Evolutionary conservation across 108 stramenopile genomes (phyloP), one percentile per base, ranked within the genome.

Genomic region (Conticribra guillardii): DNA sequence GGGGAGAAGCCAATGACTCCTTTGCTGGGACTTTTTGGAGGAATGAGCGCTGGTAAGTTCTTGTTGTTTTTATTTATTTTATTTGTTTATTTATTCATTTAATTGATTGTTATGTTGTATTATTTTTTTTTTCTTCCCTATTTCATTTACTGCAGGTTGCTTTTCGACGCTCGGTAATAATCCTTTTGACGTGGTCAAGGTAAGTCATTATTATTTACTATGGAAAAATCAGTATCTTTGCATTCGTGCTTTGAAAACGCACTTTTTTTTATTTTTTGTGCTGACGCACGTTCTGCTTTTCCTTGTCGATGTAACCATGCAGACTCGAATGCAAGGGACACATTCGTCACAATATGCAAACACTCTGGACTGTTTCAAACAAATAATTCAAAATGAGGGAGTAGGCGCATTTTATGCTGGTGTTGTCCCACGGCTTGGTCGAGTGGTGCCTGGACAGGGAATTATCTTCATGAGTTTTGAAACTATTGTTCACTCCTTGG

Each of bases 391-490:
- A 29, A 80, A 89, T 2, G 99, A 99, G 78, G 99, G 99, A 26
- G 21, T 90, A 8, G 74, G 69, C 1, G 97, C 94, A 33, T 87
- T 98, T n/a, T 98, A 97, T 83, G 93, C 87, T 29, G 99, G 99
- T 7, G 82, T 96, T 31, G 77, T 97, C n/a, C 96, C 99, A 47
- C 83, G 99, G 24, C 68, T 93, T 9, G 92, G 95, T 2, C 80
- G 98, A 34, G 98, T 98, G 17, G 91, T 98, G 26, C 98, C 98
- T 19, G 98, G 98, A 17, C 98, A 97, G 74, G 98, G 98, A n/a
- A 96, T 98, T 37, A 98, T 98, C 67, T 98, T 98, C 67, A 95
- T 97, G 92, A 92, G 93, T 41, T 97, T 96, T 81, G 97, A 98
- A 62, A 80, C 87, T 5, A 96, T 98, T 76, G 92, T 96, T 64